A percentile compares a stretch with the other conserved stretches of the same genome.
Evolutionary conservation across 441 rosid species (phyloP).

Genomic region (Adansonia gregorii): DNA sequence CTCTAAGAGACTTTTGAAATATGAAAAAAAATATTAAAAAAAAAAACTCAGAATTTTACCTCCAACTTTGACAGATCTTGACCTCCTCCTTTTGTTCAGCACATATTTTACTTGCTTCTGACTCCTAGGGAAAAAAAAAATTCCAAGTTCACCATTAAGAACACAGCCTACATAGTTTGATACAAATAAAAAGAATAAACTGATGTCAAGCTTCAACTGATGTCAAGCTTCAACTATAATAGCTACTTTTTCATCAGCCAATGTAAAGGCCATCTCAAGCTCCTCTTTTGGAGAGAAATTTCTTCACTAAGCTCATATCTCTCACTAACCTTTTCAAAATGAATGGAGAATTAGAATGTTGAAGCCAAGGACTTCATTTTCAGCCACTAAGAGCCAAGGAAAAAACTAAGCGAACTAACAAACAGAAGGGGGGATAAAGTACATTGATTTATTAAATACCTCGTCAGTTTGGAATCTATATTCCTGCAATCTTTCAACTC

Average conservation of each 20-base stretch:
- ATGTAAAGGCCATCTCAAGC: conserved; percentile 68
- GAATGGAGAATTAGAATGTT: background rate
- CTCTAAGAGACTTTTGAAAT: no score
- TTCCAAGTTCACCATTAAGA: conserved; percentile 14
- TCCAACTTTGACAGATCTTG: conserved; percentile 39
- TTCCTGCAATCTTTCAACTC: conserved; percentile 76
- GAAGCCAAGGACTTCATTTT: conserved; percentile 10
- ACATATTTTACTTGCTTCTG: conserved; percentile 71
- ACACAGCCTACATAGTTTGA: conserved; percentile 7
- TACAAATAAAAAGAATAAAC: conserved; percentile 24
- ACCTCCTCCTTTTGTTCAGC: conserved; percentile 90
- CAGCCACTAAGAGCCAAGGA: conserved; percentile 10
- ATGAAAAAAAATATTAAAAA: no score
- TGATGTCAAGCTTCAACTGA: conserved; percentile 75
- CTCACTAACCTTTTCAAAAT: conserved; percentile 51
- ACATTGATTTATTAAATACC: conserved; percentile 47
- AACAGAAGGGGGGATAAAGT: conserved; percentile 22
- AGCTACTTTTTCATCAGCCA: conserved; percentile 93
- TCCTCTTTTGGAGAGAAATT: conserved; percentile 62
- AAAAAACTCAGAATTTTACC: no score
- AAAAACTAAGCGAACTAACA: conserved; percentile 13
- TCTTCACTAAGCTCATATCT: conserved; percentile 67
- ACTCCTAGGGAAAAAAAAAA: conserved; percentile 52
- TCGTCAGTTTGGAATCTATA: conserved; percentile 64
- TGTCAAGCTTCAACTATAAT: conserved; percentile 27